phyloP scores from a whole-genome alignment of 2,329 filamentous ascomycete species.

The Stromatinia cepivora region DNA sequence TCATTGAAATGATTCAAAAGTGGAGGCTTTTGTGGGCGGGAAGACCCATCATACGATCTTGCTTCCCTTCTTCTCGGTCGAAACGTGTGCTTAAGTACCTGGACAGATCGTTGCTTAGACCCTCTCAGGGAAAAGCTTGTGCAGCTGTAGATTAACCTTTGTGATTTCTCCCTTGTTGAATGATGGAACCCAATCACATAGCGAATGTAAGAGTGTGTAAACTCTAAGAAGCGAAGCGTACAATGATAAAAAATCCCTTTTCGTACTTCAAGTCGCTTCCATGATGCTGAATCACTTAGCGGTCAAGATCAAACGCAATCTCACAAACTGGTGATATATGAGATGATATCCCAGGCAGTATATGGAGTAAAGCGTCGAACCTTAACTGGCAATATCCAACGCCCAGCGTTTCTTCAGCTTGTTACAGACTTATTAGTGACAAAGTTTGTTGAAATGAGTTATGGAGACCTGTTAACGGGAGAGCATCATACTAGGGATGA shows the following conservation, averaged over 20 bases:
- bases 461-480: slow-evolving; percentile 4
- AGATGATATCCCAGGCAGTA: background rate
- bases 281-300: background rate
- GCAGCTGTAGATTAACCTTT: background rate
- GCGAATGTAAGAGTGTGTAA: background rate
- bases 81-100: background rate
- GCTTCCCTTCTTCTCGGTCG: background rate
- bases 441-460: slow-evolving; percentile 12
- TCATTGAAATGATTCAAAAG: slow-evolving; percentile 15
- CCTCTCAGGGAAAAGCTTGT: background rate
- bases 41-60: slow-evolving; percentile 12
- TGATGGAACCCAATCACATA: slow-evolving; percentile 6
- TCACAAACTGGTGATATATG: slow-evolving; percentile 12
- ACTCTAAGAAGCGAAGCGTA: background rate
- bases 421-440: background rate
- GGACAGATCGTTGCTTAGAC: slow-evolving; percentile 9
- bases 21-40: background rate
- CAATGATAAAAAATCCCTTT: background rate
- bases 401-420: background rate
- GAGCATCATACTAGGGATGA: background rate
- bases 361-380: slow-evolving; percentile 10
- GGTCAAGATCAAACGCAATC: slow-evolving; percentile 13
- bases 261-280: background rate
- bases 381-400: background rate
- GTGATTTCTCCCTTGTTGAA: slow-evolving; percentile 2